phyloP scores from a whole-genome alignment of 352 stramenopile species.

The Phytophthora pseudosyringae region DNA sequence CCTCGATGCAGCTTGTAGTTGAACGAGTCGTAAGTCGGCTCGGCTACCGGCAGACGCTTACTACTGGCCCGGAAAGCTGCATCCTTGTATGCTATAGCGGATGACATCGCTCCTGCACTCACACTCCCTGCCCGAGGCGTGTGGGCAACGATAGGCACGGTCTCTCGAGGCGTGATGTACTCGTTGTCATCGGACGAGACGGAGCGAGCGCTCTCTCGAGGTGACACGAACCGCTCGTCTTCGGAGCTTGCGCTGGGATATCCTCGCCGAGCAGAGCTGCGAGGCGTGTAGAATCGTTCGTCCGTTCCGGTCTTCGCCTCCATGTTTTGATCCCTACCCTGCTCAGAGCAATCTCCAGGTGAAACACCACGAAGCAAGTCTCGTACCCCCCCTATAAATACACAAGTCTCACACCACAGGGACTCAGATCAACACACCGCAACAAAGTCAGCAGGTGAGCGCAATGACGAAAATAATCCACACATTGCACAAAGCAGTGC shows the following conservation, averaged over 20 bases:
- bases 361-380: background rate
- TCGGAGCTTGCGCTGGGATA: conserved; percentile 64
- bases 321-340: conserved; percentile 33
- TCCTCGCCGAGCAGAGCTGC: conserved; percentile 59
- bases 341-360: conserved; percentile 16
- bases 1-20: conserved; percentile 45
- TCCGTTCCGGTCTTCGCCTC: conserved; percentile 50
- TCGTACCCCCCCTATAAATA: conserved; percentile 28
- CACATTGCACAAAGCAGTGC: background rate
- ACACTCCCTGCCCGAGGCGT: conserved; percentile 7
- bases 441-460: conserved; percentile 12
- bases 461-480: conserved; percentile 19
- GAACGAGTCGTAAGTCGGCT: conserved; percentile 23
- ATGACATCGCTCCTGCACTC: conserved; percentile 1
- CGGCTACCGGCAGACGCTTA: conserved; percentile 19
- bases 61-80: conserved; percentile 28
- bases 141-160: conserved; percentile 3
- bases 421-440: conserved; percentile 1
- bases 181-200: conserved; percentile 73
- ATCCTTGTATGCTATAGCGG: conserved; percentile 29
- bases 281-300: conserved; percentile 73
- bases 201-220: conserved; percentile 61
- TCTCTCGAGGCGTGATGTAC: conserved; percentile 62
- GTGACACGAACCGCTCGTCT: conserved; percentile 66
- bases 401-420: background rate